These are phyloP conservation scores for Aulographum hederae DNA, from an alignment of 2,329 filamentous ascomycete genomes.

Conservation along the genomic window DNA sequence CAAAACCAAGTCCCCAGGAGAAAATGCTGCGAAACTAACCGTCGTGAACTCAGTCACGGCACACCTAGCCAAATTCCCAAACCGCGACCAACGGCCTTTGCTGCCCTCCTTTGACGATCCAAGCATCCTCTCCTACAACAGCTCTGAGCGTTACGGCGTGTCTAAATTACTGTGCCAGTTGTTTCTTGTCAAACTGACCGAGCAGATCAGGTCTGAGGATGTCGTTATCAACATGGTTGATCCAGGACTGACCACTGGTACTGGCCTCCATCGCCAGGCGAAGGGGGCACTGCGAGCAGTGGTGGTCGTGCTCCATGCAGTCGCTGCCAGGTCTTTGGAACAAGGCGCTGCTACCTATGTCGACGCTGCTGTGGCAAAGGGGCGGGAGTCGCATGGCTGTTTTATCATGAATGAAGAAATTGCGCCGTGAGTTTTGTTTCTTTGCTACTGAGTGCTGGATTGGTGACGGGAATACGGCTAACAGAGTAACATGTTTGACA, in stretches of 20 bases:
- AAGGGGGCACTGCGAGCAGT: conserved; percentile 4
- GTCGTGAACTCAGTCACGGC: not conserved
- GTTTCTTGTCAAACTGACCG: conserved; percentile 8
- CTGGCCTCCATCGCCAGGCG: conserved; percentile 19
- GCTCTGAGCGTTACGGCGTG: conserved; percentile 7
- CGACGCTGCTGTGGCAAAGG: conserved; percentile 27
- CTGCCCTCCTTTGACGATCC: not conserved
- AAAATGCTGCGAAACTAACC: conserved; percentile 6
- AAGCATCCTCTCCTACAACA: conserved; percentile 1
- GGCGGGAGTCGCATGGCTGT: conserved; percentile 31
- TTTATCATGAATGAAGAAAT: conserved; percentile 32
- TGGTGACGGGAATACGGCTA: not conserved
- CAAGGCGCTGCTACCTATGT: conserved; percentile 29
- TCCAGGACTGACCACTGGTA: conserved; percentile 26
- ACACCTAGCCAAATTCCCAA: not conserved
- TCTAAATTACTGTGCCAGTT: conserved; percentile 9
- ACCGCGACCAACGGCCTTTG: not conserved
- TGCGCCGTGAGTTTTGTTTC: conserved; percentile 19
- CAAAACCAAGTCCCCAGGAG: conserved; percentile 6
- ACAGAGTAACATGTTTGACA: conserved; percentile 5
- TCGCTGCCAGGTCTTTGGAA: conserved; percentile 14
- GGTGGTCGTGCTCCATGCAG: conserved; percentile 8
- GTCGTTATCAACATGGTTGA: conserved; percentile 27
- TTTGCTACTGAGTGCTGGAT: not conserved
- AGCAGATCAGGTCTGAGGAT: conserved; percentile 8